Conservation (phyloP, 2,329 filamentous ascomycete genomes). For the Fusarium sp. region DNA sequence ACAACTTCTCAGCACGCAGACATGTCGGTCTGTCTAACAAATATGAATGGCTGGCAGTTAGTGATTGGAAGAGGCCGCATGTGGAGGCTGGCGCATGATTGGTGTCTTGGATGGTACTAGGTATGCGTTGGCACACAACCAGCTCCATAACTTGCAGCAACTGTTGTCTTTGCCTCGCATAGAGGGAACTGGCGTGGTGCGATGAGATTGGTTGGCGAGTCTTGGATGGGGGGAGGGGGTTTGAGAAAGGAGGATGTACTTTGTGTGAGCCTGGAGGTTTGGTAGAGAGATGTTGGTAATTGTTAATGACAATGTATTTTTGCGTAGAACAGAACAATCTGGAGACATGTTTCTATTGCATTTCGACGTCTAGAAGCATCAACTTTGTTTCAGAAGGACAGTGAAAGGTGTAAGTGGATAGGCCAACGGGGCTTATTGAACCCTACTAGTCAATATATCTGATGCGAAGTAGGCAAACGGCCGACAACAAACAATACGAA, state of each 20-base stretch:
- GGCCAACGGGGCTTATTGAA: neutral
- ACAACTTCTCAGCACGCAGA: conserved; percentile 2
- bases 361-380: neutral
- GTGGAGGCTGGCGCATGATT: conserved; percentile 45
- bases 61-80: conserved; percentile 39
- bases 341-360: conserved; percentile 6
- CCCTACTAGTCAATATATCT: conserved; percentile 10
- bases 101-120: conserved; percentile 32
- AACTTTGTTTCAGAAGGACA: conserved; percentile 13
- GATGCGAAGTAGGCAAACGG: conserved; percentile 1
- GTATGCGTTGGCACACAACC: conserved; percentile 41
- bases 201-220: conserved; percentile 26
- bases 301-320: conserved; percentile 30
- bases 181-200: conserved; percentile 39
- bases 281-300: conserved; percentile 21
- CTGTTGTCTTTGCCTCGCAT: conserved; percentile 41
- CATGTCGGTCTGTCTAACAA: conserved; percentile 36
- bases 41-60: conserved; percentile 34
- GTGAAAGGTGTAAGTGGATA: conserved; percentile 5
- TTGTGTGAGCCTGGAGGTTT: conserved; percentile 10
- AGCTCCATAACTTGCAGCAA: conserved; percentile 28
- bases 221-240: conserved; percentile 25
- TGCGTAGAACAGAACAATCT: conserved; percentile 7
- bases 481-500: conserved; percentile 23
- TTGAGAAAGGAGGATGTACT: conserved; percentile 3